Conservation (phyloP, 163 green algal genomes). For the Coccomyxa subellipsoidea region DNA sequence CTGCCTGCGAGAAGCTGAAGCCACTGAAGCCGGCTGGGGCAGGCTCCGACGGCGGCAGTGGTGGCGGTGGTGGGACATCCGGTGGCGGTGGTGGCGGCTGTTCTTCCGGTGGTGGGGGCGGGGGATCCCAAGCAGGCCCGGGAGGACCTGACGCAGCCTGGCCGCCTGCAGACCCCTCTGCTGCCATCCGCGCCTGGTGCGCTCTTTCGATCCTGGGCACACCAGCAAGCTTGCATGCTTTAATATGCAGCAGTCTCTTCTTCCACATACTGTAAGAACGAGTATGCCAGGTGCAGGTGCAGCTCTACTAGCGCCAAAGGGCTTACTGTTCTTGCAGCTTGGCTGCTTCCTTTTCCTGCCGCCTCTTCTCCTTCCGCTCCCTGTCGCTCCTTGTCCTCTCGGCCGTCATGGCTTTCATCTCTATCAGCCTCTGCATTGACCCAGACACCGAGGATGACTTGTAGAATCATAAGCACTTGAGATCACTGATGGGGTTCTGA, state of each 20-base stretch:
- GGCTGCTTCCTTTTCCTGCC: constrained; percentile 57
- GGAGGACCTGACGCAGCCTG: neutral
- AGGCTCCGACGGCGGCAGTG: neutral
- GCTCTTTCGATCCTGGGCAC: constrained; percentile 1
- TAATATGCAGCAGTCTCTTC: neutral
- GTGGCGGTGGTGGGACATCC: neutral
- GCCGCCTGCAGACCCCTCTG: neutral
- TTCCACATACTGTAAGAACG: neutral
- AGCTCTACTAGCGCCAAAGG: neutral
- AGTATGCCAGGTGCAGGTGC: neutral
- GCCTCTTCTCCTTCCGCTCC: constrained; percentile 48
- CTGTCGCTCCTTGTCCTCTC: constrained; percentile 54
- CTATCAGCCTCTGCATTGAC: constrained; percentile 53
- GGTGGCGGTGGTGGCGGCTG: neutral
- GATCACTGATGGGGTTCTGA: too few relatives aligned
- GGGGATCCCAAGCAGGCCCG: neutral
- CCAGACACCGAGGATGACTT: neutral
- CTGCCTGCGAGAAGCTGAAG: neutral
- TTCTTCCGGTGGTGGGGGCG: neutral
- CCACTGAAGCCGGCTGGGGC: neutral
- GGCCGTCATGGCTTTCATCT: constrained; percentile 50
- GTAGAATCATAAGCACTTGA: neutral
- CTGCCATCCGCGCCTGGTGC: neutral
- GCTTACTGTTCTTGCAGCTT: constrained; percentile 59
- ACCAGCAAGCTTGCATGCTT: neutral